A percentile compares a stretch with the other conserved stretches of the same genome.
phyloP scores from a whole-genome alignment of 176 grass and related monocot species.

The Oryza rufipogon region DNA sequence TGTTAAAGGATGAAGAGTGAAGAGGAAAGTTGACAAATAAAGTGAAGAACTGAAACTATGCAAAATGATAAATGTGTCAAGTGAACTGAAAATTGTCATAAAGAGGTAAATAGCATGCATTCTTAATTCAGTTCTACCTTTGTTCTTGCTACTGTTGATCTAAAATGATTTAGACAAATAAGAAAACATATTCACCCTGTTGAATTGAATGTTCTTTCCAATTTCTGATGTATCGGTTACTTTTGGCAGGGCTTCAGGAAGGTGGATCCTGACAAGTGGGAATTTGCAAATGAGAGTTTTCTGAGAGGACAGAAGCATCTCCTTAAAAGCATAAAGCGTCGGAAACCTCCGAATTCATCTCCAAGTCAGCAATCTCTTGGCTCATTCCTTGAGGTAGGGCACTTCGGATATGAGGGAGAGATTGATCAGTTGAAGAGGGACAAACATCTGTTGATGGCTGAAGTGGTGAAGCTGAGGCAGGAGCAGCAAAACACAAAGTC shows the following conservation, averaged over 20 bases:
- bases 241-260: conserved; percentile 93
- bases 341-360: conserved; percentile 56
- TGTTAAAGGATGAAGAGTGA: conserved; percentile 57
- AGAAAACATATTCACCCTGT: conserved; percentile 4
- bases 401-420: conserved; percentile 80
- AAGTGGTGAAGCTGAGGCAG: conserved; percentile 93
- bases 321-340: conserved; percentile 87
- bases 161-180: conserved; percentile 12
- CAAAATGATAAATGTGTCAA: conserved; percentile 53
- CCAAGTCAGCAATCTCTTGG: conserved; percentile 65
- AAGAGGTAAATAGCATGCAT: conserved; percentile 58
- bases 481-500: conserved; percentile 84
- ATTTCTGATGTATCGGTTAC: conserved; percentile 33
- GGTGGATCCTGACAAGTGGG: conserved; percentile 93
- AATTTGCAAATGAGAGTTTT: conserved; percentile 94
- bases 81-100: conserved; percentile 37
- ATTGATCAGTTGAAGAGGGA: conserved; percentile 80
- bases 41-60: conserved; percentile 41
- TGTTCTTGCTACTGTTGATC: not conserved
- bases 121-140: not conserved
- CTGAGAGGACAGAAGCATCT: conserved; percentile 83
- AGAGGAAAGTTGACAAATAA: conserved; percentile 52
- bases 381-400: conserved; percentile 81
- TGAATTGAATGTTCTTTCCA: conserved; percentile 13
- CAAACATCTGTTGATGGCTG: conserved; percentile 71